A percentile compares a stretch with the other conserved stretches of the same genome.
These are phyloP conservation scores for Plectosphaerella plurivora DNA, from an alignment of 2,329 filamentous ascomycete species.

Conservation along the genomic window DNA sequence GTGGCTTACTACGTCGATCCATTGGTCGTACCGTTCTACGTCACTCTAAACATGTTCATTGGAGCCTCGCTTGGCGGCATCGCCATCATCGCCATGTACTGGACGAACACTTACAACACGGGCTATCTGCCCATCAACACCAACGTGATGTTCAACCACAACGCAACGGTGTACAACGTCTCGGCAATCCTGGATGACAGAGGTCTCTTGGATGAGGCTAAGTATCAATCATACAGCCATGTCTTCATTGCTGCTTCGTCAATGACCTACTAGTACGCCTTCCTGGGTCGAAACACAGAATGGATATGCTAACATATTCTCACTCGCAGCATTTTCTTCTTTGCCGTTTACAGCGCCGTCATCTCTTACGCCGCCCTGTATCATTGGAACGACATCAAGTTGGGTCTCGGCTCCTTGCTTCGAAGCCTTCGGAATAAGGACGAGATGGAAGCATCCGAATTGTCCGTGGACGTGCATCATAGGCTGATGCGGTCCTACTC, in stretches of 20 bases:
- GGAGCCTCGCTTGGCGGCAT: slow-evolving; percentile 23
- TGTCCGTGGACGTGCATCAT: slow-evolving; percentile 34
- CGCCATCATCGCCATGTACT: slow-evolving; percentile 24
- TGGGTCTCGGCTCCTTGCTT: slow-evolving; percentile 28
- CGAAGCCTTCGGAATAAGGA: slow-evolving; percentile 13
- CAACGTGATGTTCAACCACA: slow-evolving; percentile 32
- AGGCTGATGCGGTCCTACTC: slow-evolving; percentile 41
- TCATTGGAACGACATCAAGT: slow-evolving; percentile 30
- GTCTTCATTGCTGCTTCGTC: slow-evolving; percentile 33
- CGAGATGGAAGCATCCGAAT: slow-evolving; percentile 17
- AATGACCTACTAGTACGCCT: slow-evolving; percentile 26
- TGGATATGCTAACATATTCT: no score
- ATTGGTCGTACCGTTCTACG: slow-evolving; percentile 23
- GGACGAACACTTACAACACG: slow-evolving; percentile 26
- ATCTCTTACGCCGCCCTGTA: slow-evolving; percentile 35
- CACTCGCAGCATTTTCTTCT: slow-evolving; percentile 20
- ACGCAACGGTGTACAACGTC: slow-evolving; percentile 31
- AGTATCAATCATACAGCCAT: slow-evolving; percentile 35
- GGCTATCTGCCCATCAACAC: slow-evolving; percentile 35
- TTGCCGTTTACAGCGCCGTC: slow-evolving; percentile 33
- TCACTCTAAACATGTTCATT: slow-evolving; percentile 22
- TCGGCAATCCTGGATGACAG: slow-evolving; percentile 22
- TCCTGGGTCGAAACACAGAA: no score
- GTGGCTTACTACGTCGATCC: slow-evolving; percentile 21
- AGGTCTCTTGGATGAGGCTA: slow-evolving; percentile 28